A percentile compares a stretch with the other conserved stretches of the same genome.
Conservation (phyloP, 2,329 filamentous ascomycete species). For the Aureobasidium sp. region DNA sequence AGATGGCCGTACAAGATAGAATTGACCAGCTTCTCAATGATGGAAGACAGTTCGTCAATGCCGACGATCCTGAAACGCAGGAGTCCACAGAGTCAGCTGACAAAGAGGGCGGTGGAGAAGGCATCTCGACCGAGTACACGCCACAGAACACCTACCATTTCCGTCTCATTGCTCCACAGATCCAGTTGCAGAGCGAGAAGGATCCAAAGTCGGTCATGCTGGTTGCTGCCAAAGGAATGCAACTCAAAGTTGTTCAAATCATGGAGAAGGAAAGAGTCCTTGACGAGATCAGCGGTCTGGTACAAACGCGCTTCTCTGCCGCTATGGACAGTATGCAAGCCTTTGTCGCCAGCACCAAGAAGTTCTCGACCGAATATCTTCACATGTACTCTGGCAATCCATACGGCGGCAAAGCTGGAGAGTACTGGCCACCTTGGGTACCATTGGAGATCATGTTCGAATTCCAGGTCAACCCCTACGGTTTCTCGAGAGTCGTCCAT, state of each 20-base stretch:
- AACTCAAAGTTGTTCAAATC: slow-evolving; percentile 92
- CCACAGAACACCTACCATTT: slow-evolving; percentile 92
- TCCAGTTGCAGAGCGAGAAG: slow-evolving; percentile 96
- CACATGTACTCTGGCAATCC: slow-evolving; percentile 91
- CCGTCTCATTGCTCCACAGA: slow-evolving; percentile 90
- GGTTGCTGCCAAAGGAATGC: slow-evolving; percentile 96
- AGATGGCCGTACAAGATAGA: slow-evolving; percentile 67
- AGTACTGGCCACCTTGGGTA: slow-evolving; percentile 96
- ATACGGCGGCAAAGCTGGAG: slow-evolving; percentile 77
- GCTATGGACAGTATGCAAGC: slow-evolving; percentile 98
- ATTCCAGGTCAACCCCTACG: slow-evolving; percentile 85
- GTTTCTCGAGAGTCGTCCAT: slow-evolving; percentile 95
- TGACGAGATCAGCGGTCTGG: slow-evolving; percentile 87
- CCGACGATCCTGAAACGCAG: slow-evolving; percentile 48
- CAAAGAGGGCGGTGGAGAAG: slow-evolving; percentile 48
- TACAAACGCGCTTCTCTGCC: slow-evolving; percentile 86
- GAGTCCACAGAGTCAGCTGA: slow-evolving; percentile 26
- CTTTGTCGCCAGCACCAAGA: slow-evolving; percentile 92
- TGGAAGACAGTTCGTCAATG: slow-evolving; percentile 71
- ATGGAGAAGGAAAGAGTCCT: slow-evolving; percentile 93
- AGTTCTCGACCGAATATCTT: slow-evolving; percentile 72
- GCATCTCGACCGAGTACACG: slow-evolving; percentile 79
- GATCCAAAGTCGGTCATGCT: slow-evolving; percentile 94
- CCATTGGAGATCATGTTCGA: slow-evolving; percentile 98
- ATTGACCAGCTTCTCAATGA: slow-evolving; percentile 82